These are phyloP conservation scores for Diaporthe helianthi DNA, from an alignment of 2,329 filamentous ascomycete genomes.

Conservation along the genomic window DNA sequence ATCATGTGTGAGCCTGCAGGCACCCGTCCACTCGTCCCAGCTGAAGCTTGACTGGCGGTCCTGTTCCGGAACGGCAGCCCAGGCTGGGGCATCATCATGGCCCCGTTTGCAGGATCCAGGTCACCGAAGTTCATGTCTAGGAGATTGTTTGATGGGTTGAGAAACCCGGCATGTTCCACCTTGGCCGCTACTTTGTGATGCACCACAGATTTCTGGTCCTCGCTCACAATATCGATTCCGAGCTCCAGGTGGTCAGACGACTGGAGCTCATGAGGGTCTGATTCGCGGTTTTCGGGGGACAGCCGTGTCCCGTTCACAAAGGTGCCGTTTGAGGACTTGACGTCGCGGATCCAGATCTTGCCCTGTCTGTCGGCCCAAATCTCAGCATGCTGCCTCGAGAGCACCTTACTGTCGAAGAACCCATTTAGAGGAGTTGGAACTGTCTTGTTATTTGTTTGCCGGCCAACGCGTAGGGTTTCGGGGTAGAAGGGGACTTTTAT, in stretches of 20 bases:
- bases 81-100: constrained; percentile 73
- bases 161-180: constrained; percentile 91
- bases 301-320: constrained; percentile 94
- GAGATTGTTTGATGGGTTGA: constrained; percentile 76
- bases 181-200: constrained; percentile 98
- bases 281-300: constrained; percentile 94
- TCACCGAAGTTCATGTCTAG: constrained; percentile 93
- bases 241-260: constrained; percentile 92
- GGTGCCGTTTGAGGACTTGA: constrained; percentile 98
- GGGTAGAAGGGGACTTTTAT: constrained; percentile 92
- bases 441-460: constrained; percentile 97
- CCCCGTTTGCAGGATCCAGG: constrained; percentile 79
- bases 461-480: constrained; percentile 92
- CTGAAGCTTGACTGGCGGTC: constrained; percentile 70
- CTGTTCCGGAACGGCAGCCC: constrained; percentile 75
- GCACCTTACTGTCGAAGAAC: constrained; percentile 97
- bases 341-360: constrained; percentile 94
- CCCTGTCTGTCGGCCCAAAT: constrained; percentile 87
- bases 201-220: constrained; percentile 97
- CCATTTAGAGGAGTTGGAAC: constrained; percentile 90
- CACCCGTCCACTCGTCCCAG: constrained; percentile 67
- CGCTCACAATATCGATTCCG: constrained; percentile 97
- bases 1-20: constrained; percentile 56
- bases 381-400: constrained; percentile 95
- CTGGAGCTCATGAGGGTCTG: constrained; percentile 90